Base-by-base conservation (phyloP, 805 yeast species). In the Suhomyces kilbournensis region DNA sequence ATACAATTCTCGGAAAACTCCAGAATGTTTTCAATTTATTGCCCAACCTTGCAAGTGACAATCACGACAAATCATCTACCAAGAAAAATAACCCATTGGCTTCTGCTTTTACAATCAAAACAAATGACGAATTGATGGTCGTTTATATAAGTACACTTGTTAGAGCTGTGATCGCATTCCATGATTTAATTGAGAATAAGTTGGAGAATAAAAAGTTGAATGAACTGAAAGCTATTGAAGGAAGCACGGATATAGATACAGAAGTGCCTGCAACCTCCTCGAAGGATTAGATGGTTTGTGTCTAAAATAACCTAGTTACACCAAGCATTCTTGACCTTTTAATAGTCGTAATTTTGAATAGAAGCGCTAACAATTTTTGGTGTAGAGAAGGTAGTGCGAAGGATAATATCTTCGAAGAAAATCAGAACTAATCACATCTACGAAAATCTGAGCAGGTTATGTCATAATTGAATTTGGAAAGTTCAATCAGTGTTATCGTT, bases 91-190 rank as follows among this genome's bases (percentile, higher is more conserved):
- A 77, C 58, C 84, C 83, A 30, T 75, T 94, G 56, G 78, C 87
- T 19, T 79, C 85, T 49, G 96, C 98, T 2, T 87, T 93, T 66
- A 91, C 96, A 1, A 80, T 88, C 44, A 94, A 93, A 72, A 90
- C 99, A 2, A 96, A 94, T 66, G 99, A 94, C 66, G 96, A 94
- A 70, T 77, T 96, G 61, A 93, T 96, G 99, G 81, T 90, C 65
- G 83, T 94, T 23, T 96, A 96, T 68, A 84, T 94, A 58, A 83
- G 94, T 63, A 86, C 93, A 48, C 76, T 94, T 62, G 97, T 94
- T 22, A 82, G 98, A 66, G 88, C 98, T 5, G 92, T 96, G 62
- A 88, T 94, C 65, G 96, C 98, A 9, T 93, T 94, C 80, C 97
- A 94, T 71, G 96, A 94, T 68, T 80, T 94, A 69, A 94, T 94